Percentiles rank a stretch among this genome's conserved stretches.
phyloP scores from a whole-genome alignment of 2,329 filamentous ascomycete species.

The Curvularia lunata region DNA sequence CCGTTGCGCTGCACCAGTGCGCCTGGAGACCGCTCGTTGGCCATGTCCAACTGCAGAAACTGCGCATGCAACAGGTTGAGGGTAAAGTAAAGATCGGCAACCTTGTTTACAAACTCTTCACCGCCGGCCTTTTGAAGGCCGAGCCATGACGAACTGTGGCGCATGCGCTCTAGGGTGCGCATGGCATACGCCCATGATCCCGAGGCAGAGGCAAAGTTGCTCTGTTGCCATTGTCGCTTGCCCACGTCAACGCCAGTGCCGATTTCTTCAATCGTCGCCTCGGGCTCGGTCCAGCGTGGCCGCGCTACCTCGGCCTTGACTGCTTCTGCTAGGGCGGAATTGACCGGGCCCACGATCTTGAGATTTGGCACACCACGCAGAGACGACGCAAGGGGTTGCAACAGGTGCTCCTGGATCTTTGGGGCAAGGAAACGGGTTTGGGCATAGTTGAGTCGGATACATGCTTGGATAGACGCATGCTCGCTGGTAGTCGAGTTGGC shows the following conservation, averaged over 20 bases:
- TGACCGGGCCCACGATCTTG: conserved; percentile 27
- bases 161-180: conserved; percentile 39
- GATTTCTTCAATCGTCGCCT: conserved; percentile 32
- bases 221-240: conserved; percentile 38
- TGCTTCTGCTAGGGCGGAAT: conserved; percentile 16
- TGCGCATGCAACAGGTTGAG: conserved; percentile 33
- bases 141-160: conserved; percentile 34
- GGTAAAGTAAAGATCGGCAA: conserved; percentile 33
- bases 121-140: conserved; percentile 28
- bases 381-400: conserved; percentile 27
- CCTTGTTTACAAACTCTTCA: conserved; percentile 33
- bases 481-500: conserved; percentile 29
- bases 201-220: conserved; percentile 26
- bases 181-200: conserved; percentile 33
- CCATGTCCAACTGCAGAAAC: conserved; percentile 36
- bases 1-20: conserved; percentile 24
- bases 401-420: conserved; percentile 28
- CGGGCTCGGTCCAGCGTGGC: conserved; percentile 35
- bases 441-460: conserved; percentile 23
- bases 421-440: conserved; percentile 25
- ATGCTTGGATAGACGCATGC: conserved; percentile 28
- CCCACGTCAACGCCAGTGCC: conserved; percentile 35
- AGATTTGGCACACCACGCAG: conserved; percentile 31
- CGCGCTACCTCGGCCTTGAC: conserved; percentile 25
- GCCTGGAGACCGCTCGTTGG: conserved; percentile 4